A percentile compares a stretch with the other conserved stretches of the same genome.
These are phyloP conservation scores for Cynanchum wilfordii DNA, from an alignment of 257 asterid species.

Conservation along the genomic window DNA sequence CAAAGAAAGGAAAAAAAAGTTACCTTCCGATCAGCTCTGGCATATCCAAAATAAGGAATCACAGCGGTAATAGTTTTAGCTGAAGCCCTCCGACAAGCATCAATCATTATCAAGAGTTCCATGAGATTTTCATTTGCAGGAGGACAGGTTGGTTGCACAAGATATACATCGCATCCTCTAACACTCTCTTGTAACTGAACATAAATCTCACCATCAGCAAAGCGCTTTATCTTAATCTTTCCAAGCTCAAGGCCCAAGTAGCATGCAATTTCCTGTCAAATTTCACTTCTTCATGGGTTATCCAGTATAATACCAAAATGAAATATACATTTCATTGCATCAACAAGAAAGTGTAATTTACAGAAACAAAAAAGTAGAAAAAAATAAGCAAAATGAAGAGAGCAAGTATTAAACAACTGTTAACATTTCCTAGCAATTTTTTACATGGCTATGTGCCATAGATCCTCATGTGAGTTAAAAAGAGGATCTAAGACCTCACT, in stretches of 20 bases:
- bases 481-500: no score
- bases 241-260: slow-evolving; percentile 75
- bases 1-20: slow-evolving; percentile 5
- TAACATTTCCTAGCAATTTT: neutral
- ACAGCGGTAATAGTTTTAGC: slow-evolving; percentile 78
- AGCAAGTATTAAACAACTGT: neutral
- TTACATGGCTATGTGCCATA: neutral
- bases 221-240: slow-evolving; percentile 58
- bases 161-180: slow-evolving; percentile 75
- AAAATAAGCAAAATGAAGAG: neutral
- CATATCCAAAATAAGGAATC: slow-evolving; percentile 78
- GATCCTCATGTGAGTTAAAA: no score
- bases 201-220: slow-evolving; percentile 80
- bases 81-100: slow-evolving; percentile 85
- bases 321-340: neutral
- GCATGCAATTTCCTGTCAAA: slow-evolving; percentile 62
- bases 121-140: slow-evolving; percentile 82
- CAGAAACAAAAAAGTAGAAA: neutral
- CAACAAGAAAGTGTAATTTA: neutral
- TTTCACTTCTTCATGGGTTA: neutral
- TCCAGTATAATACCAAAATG: neutral
- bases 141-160: slow-evolving; percentile 80
- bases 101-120: slow-evolving; percentile 81
- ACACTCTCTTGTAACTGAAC: slow-evolving; percentile 84
- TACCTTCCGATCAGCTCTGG: slow-evolving; percentile 81